Conservation (phyloP, 495 filamentous ascomycete species). For the Aspergillus funiculosus region DNA sequence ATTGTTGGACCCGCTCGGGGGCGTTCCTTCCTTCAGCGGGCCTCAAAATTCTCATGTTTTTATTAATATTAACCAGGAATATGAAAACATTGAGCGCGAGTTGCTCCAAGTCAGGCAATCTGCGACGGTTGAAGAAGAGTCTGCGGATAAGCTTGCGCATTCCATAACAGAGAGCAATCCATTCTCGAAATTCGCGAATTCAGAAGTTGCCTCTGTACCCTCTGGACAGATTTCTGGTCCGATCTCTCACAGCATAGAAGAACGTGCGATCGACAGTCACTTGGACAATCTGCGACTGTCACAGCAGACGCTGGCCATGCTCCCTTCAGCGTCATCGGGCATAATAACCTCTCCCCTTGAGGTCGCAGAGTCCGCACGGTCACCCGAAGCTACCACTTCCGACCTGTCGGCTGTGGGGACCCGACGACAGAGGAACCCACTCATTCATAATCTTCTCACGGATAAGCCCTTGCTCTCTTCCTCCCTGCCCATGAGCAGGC, state of each 20-base stretch:
- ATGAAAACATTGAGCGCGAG: constrained; percentile 55
- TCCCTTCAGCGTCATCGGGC: constrained; percentile 82
- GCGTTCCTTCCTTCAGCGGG: constrained; percentile 67
- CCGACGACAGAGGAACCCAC: constrained; percentile 73
- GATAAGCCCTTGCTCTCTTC: constrained; percentile 90
- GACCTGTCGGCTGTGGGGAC: constrained; percentile 63
- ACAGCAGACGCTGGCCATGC: constrained; percentile 59
- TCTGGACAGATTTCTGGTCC: constrained; percentile 4
- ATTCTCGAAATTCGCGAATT: constrained; percentile 41
- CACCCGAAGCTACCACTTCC: constrained; percentile 30
- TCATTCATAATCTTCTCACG: constrained; percentile 95
- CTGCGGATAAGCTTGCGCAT: constrained; percentile 10
- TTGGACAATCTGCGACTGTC: constrained; percentile 68
- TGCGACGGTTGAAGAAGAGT: constrained; percentile 6
- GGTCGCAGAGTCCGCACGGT: constrained; percentile 59
- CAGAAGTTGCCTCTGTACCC: constrained; percentile 25
- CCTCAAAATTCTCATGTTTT: constrained; percentile 75
- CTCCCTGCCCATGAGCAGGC: constrained; percentile 68
- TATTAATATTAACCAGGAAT: constrained; percentile 93
- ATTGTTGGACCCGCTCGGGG: constrained; percentile 80
- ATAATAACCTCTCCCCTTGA: constrained; percentile 82
- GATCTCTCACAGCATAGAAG: constrained; percentile 12
- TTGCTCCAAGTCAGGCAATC: constrained; percentile 36
- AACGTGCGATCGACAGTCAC: constrained; percentile 44
- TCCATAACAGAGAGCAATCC: constrained; percentile 39